These are phyloP conservation scores for Ustilago bromivora DNA, from an alignment of 1,284 basidiomycete species.

Conservation along the genomic window DNA sequence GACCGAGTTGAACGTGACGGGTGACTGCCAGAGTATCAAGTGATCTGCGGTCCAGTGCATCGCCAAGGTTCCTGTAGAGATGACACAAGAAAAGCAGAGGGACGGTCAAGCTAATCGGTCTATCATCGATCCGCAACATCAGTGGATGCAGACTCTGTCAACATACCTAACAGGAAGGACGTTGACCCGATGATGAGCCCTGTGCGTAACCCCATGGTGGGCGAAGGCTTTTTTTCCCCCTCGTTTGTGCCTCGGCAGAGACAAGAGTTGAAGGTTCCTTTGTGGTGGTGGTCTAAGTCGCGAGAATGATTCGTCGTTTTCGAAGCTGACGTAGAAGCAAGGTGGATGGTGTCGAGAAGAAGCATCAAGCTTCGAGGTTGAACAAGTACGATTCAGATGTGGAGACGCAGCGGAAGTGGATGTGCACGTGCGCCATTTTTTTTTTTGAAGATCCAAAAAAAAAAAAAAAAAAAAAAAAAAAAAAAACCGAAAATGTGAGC, in stretches of 20 bases:
- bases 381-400: too few species aligned
- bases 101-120: not conserved
- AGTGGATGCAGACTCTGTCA: not conserved
- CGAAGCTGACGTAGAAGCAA: not conserved
- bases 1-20: slow-evolving; percentile 58
- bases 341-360: too few species aligned
- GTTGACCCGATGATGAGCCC: slow-evolving; percentile 55
- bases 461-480: too few species aligned
- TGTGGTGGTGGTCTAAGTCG: not conserved
- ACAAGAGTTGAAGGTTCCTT: not conserved
- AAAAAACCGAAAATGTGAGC: not conserved
- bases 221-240: not conserved
- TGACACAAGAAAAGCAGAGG: not conserved
- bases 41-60: slow-evolving; percentile 69
- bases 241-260: not conserved
- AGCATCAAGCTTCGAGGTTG: too few species aligned
- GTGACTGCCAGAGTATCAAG: slow-evolving; percentile 65
- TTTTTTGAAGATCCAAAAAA: slow-evolving; percentile 8
- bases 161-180: slow-evolving; percentile 65
- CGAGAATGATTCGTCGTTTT: not conserved
- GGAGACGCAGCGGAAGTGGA: not conserved
- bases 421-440: slow-evolving; percentile 8
- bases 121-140: not conserved
- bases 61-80: slow-evolving; percentile 57
- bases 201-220: slow-evolving; percentile 51